Evolutionary conservation across 495 filamentous ascomycete genomes (phyloP).

Genomic region (Podospora bellae-mahoneyi): DNA sequence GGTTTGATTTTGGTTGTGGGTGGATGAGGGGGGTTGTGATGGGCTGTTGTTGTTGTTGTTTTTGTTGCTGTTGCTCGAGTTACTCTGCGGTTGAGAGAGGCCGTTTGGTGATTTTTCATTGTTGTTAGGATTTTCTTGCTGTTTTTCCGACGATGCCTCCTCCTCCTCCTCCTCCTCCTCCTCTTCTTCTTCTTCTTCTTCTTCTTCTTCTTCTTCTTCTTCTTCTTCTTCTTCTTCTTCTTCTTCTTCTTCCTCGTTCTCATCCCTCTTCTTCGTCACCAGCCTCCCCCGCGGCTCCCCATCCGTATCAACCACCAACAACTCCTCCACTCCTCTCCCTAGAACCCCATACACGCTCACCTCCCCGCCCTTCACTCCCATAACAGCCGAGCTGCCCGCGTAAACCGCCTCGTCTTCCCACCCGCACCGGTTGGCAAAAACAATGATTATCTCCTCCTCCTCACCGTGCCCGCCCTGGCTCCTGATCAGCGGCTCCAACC

Average conservation of each 20-base stretch:
- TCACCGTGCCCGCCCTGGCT: constrained; percentile 51
- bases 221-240: neutral
- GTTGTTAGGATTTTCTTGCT: neutral
- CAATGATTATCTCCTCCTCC: constrained; percentile 55
- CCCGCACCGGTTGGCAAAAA: constrained; percentile 81
- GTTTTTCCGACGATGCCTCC: neutral
- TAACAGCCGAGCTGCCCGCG: constrained; percentile 82
- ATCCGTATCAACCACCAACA: constrained; percentile 63
- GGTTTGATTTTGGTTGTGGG: neutral
- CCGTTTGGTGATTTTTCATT: neutral
- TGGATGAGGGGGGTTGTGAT: neutral
- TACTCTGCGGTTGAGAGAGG: neutral
- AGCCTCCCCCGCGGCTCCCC: constrained; percentile 30
- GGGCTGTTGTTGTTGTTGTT: neutral
- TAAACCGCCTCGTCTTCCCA: constrained; percentile 67
- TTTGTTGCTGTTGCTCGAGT: neutral
- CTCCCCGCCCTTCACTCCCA: constrained; percentile 68
- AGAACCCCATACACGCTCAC: constrained; percentile 64
- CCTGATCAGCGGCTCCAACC: constrained; percentile 69
- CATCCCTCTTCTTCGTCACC: constrained; percentile 17
- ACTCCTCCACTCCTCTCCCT: constrained; percentile 60
- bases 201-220: neutral
- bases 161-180: neutral
- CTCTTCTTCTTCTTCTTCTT: neutral
- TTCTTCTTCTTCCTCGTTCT: neutral